Evolutionary conservation across 1,284 basidiomycete genomes (phyloP).

Genomic region (Marasmius tenuissimus): DNA sequence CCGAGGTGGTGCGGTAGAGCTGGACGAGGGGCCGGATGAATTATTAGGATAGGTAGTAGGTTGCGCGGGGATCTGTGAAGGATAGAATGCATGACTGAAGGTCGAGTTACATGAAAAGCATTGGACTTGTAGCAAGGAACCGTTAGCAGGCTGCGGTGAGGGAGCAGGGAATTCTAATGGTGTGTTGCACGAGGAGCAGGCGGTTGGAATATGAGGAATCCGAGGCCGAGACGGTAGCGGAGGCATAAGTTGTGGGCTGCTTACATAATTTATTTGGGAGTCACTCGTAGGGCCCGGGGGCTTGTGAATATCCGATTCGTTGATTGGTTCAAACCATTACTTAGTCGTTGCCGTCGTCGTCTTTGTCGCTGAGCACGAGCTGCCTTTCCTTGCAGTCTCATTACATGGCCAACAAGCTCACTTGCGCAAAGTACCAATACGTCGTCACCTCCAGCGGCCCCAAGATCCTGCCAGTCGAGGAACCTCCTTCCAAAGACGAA

Average conservation of each 20-base stretch:
- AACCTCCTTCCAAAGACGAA: conserved; percentile 67
- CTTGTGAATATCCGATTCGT: background rate
- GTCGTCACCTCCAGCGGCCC: conserved; percentile 64
- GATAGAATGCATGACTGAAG: conserved; percentile 64
- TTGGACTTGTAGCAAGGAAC: conserved; percentile 65
- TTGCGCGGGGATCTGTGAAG: conserved; percentile 49
- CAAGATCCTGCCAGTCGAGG: conserved; percentile 68
- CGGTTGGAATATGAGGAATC: conserved; percentile 61
- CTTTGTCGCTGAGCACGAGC: background rate
- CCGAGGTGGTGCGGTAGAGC: conserved; percentile 22
- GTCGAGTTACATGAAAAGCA: conserved; percentile 67
- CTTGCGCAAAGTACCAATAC: conserved; percentile 73
- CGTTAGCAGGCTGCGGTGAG: conserved; percentile 58
- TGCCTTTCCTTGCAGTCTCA: conserved; percentile 19
- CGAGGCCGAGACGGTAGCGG: conserved; percentile 60
- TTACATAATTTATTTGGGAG: background rate
- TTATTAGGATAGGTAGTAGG: conserved; percentile 5
- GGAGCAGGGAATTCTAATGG: conserved; percentile 78
- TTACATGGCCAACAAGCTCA: conserved; percentile 64
- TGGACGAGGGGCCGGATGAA: conserved; percentile 19
- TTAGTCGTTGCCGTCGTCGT: background rate
- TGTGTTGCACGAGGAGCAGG: conserved; percentile 61
- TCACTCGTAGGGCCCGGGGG: background rate
- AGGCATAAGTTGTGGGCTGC: background rate
- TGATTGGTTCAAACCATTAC: background rate